Evolutionary conservation across 805 yeast species (phyloP), one percentile per base, ranked within the genome.

Genomic region (Kockiozyma suomiensis): DNA sequence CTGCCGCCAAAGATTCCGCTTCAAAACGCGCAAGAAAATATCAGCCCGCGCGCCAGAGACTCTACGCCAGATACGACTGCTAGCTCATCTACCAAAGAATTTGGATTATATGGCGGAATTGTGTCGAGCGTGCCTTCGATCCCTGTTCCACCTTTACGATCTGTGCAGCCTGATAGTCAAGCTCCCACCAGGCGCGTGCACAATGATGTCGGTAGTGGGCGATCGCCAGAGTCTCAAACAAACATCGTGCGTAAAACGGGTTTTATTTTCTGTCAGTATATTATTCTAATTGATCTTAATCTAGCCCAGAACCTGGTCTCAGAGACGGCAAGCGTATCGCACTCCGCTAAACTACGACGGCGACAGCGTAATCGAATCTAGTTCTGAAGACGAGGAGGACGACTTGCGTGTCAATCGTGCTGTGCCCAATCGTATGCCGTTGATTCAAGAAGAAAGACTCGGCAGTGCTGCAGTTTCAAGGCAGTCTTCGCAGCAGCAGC

Each of bases 1-100:
- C 28, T 50, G 35, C 59, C 59, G 3, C 59, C 59, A 1, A 50
- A 56, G 40, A 40, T 56, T 4, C 54, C 59, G 5, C 42, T 55
- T 21, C 37, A 50, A 17, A 28, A 19, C 47, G 40, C 21, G 23
- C 38, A 35, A 21, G 45, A 25, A 42, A 30, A 26, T 21, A 17
- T 45, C 19, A 41, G 12, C 7, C 50, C 50, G 30, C 17, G 32
- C 25, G 42, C 19, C 42, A 10, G 42, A n/a, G 10, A 38, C 21
- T 2, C 42, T 2, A 25, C 33, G 10, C 6, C 33, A 12, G 19
- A 10, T 35, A 21, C 32, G 28, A 25, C 8, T 33, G 15, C 10
- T 28, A 37, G 25, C 4, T 4, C 12, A 28, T 25, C 49, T 25
- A 13, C 37, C 10, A 19, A 28, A 17, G 41, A 40, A 13, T 32